Evolutionary conservation across 306 rosid species (phyloP).

Genomic region (Trifolium dubium): DNA sequence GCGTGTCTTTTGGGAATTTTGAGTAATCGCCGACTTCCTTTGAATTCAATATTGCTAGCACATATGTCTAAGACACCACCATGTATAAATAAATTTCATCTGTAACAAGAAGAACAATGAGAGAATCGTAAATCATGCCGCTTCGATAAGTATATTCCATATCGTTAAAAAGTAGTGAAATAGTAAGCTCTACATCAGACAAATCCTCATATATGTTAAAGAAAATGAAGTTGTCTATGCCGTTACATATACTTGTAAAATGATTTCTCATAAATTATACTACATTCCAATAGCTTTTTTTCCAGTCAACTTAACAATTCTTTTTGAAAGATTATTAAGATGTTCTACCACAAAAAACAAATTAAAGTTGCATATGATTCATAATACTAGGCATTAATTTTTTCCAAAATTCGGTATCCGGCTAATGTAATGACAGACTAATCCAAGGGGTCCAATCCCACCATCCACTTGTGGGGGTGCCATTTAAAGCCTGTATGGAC

Average conservation of each 20-base stretch:
- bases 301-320: too few relatives aligned
- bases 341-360: not conserved
- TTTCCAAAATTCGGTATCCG: too few relatives aligned
- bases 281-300: not conserved
- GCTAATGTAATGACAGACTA: too few relatives aligned
- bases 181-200: constrained; percentile 19
- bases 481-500: too few relatives aligned
- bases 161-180: constrained; percentile 24
- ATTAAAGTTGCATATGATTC: not conserved
- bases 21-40: constrained; percentile 27
- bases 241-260: constrained; percentile 19
- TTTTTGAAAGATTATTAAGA: too few relatives aligned
- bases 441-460: too few relatives aligned
- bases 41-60: constrained; percentile 28
- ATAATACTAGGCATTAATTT: constrained; percentile 12
- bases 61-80: constrained; percentile 19
- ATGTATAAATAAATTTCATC: constrained; percentile 30
- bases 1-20: constrained; percentile 43
- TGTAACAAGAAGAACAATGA: constrained; percentile 39
- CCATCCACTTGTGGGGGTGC: too few relatives aligned
- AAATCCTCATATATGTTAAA: constrained; percentile 15
- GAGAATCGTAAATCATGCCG: constrained; percentile 24
- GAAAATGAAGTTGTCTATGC: constrained; percentile 16
- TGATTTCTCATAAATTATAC: constrained; percentile 16
- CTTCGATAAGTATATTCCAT: constrained; percentile 19